phyloP scores from a whole-genome alignment of 164 flowering plant genomes.

The Amborella trichopoda region DNA sequence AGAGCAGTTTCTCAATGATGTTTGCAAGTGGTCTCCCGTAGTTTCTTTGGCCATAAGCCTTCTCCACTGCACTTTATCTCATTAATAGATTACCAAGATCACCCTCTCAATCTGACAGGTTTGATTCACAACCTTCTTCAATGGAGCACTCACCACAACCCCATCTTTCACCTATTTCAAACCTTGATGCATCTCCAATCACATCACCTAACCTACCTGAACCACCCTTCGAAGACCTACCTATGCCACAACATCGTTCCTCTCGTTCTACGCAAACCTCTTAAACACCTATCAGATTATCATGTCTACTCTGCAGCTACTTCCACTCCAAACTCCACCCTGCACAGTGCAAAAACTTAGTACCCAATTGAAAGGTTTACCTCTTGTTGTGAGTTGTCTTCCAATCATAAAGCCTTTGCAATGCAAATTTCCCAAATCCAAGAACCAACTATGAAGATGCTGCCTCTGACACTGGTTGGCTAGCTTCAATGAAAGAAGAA shows the following conservation, averaged over 20 bases:
- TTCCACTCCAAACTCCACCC: background rate
- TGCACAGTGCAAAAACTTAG: background rate
- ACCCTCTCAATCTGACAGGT: background rate
- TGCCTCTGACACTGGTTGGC: background rate
- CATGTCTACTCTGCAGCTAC: background rate
- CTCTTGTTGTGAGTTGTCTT: background rate
- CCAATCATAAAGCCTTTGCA: background rate
- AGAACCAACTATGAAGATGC: background rate
- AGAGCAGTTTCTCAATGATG: background rate
- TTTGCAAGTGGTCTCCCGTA: background rate
- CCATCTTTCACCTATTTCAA: no score
- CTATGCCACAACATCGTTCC: no score
- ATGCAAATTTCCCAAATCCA: no score
- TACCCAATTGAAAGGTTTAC: background rate
- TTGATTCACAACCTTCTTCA: no score
- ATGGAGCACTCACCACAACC: no score
- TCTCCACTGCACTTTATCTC: background rate
- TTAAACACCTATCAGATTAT: no score
- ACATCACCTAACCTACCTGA: no score
- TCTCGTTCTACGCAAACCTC: no score
- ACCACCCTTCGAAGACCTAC: no score
- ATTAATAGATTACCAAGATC: background rate
- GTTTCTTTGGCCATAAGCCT: background rate
- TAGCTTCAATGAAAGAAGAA: background rate
- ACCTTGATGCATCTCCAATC: no score